Evolutionary conservation across 176 grass and related monocot species (phyloP).

Genomic region (Olyra latifolia): DNA sequence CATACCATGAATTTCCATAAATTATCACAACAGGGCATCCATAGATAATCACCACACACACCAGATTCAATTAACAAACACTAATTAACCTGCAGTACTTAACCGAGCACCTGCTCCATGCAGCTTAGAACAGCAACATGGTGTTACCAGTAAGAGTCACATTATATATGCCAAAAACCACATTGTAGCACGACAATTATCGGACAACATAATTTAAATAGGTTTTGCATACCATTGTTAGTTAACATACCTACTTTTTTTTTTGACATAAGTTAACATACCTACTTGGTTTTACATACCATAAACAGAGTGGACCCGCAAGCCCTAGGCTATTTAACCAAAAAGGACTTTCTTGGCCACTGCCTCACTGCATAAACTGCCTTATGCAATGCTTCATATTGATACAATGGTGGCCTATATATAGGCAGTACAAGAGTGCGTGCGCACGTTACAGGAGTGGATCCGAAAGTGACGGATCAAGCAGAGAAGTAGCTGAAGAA

Average conservation of each 20-base stretch:
- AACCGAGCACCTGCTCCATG: too few relatives aligned
- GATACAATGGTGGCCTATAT: too few relatives aligned
- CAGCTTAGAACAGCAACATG: neutral
- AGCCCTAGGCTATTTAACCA: constrained; percentile 11
- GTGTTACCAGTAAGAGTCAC: neutral
- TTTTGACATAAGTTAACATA: too few relatives aligned
- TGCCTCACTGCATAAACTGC: too few relatives aligned
- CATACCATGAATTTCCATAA: neutral
- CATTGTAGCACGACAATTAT: neutral
- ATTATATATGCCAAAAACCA: neutral
- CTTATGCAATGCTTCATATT: too few relatives aligned
- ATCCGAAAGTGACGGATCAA: too few relatives aligned
- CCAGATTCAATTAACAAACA: neutral
- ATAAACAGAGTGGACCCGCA: neutral
- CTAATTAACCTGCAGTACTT: too few relatives aligned
- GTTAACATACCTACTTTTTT: too few relatives aligned
- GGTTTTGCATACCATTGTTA: neutral
- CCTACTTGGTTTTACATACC: constrained; percentile 17
- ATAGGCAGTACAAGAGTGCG: too few relatives aligned
- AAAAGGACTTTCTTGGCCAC: too few relatives aligned
- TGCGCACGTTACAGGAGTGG: too few relatives aligned
- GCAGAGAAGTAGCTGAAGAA: too few relatives aligned
- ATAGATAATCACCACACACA: neutral
- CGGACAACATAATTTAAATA: neutral
- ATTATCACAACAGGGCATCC: neutral